A percentile compares a stretch with the other conserved stretches of the same genome.
These are phyloP conservation scores for Lecanicillium sp. DNA, from an alignment of 2,329 filamentous ascomycete species.

Conservation along the genomic window DNA sequence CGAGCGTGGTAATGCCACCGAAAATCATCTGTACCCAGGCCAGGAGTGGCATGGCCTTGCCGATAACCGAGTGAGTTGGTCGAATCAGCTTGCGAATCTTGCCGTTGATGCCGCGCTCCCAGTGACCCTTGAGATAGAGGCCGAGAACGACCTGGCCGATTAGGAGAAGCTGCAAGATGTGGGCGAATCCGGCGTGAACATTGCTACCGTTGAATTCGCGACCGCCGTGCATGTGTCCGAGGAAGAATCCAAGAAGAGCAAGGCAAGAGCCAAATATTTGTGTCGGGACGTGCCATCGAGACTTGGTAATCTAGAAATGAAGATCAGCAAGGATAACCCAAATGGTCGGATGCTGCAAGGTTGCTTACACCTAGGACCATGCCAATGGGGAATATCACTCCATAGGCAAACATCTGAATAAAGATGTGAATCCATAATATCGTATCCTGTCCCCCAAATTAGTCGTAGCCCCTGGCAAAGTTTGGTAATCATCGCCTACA, in stretches of 20 bases:
- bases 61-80: constrained; percentile 67
- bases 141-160: constrained; percentile 71
- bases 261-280: constrained; percentile 69
- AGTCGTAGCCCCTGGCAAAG: constrained; percentile 15
- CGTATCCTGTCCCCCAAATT: constrained; percentile 49
- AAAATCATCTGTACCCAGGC: constrained; percentile 94
- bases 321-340: constrained; percentile 6
- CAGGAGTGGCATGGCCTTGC: constrained; percentile 78
- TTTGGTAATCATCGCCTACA: constrained; percentile 36
- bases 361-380: constrained; percentile 79
- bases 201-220: constrained; percentile 71
- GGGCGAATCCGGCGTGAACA: constrained; percentile 74
- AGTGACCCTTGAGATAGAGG: constrained; percentile 80
- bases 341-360: neutral
- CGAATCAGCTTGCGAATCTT: constrained; percentile 67
- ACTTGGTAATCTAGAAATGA: constrained; percentile 64
- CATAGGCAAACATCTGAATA: constrained; percentile 78
- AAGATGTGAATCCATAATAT: constrained; percentile 93
- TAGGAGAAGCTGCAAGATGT: constrained; percentile 71
- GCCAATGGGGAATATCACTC: constrained; percentile 83
- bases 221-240: constrained; percentile 85
- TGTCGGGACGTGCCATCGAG: constrained; percentile 86
- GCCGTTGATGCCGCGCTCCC: constrained; percentile 75
- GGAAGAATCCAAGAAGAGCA: constrained; percentile 76
- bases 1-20: constrained; percentile 83